These are phyloP conservation scores for Prunus mongolica DNA, from an alignment of 306 rosid genomes.

Conservation along the genomic window DNA sequence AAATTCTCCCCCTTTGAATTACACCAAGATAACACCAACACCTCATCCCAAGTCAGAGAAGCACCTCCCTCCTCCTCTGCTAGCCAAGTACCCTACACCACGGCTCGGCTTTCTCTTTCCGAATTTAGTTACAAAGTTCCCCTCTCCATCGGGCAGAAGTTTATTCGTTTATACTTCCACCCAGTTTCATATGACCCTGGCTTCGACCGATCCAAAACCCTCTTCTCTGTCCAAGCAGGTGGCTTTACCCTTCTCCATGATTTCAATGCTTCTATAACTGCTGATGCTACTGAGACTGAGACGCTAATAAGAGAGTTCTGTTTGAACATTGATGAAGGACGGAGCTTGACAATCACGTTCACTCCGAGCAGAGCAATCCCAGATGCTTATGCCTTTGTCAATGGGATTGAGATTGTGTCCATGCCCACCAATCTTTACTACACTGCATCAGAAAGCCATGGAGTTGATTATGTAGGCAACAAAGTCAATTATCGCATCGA, in stretches of 20 bases:
- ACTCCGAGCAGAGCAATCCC: constrained; percentile 5
- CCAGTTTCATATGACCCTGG: not conserved
- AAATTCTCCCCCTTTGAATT: not conserved
- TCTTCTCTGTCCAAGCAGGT: constrained; percentile 12
- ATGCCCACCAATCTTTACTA: constrained; percentile 51
- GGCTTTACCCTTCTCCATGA: constrained; percentile 12
- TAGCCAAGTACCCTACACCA: too few relatives aligned
- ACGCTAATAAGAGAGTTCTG: not conserved
- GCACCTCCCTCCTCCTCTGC: too few relatives aligned
- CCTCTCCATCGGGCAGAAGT: too few relatives aligned
- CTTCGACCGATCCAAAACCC: constrained; percentile 1
- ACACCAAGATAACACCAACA: too few relatives aligned
- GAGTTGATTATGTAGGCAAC: too few relatives aligned
- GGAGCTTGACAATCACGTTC: constrained; percentile 13
- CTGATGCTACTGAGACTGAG: not conserved
- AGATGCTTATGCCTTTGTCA: too few relatives aligned
- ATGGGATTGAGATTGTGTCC: constrained; percentile 44
- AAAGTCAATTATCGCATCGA: too few relatives aligned
- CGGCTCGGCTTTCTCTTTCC: too few relatives aligned
- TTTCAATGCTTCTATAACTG: constrained; percentile 13
- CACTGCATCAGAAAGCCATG: too few relatives aligned
- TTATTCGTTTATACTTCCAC: not conserved
- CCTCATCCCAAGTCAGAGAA: too few relatives aligned
- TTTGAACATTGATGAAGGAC: not conserved
- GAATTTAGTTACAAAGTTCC: too few relatives aligned